A percentile compares a stretch with the other conserved stretches of the same genome.
Conservation (phyloP, 768 basidiomycete species). For the Saitozyma sp. region DNA sequence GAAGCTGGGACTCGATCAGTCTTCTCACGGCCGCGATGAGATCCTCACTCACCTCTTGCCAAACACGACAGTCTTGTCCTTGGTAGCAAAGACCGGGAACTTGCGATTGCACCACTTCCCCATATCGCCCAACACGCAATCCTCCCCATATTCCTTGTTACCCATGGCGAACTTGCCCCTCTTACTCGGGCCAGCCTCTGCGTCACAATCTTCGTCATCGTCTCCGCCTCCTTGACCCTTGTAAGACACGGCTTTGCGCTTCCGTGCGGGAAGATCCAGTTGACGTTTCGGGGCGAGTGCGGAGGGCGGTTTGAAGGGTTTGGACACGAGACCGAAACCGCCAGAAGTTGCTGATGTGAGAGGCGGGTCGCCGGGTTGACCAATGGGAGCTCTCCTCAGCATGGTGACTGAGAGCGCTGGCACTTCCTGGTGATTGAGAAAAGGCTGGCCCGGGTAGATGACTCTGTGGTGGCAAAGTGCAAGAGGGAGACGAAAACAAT, state of each 20-base stretch:
- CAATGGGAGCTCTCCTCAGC: slow-evolving; percentile 35
- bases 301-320: slow-evolving; percentile 52
- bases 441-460: no score
- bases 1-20: slow-evolving; percentile 60
- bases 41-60: slow-evolving; percentile 45
- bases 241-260: slow-evolving; percentile 86
- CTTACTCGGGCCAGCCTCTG: slow-evolving; percentile 57
- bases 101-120: slow-evolving; percentile 51
- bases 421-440: no score
- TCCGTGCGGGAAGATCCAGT: slow-evolving; percentile 56
- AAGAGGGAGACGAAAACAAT: background rate
- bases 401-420: slow-evolving; percentile 12
- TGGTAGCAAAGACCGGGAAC: slow-evolving; percentile 60
- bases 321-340: slow-evolving; percentile 50
- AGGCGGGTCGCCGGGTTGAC: slow-evolving; percentile 35
- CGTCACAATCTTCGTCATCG: slow-evolving; percentile 58
- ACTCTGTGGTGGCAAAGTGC: no score
- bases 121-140: slow-evolving; percentile 66
- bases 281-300: slow-evolving; percentile 28
- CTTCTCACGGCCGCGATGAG: background rate
- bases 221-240: slow-evolving; percentile 58
- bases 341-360: slow-evolving; percentile 45
- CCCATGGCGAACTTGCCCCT: slow-evolving; percentile 64
- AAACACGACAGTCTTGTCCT: slow-evolving; percentile 47
- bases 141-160: slow-evolving; percentile 63